Base-by-base conservation (phyloP, 2,329 filamentous ascomycete species). In the Capronia americana region DNA sequence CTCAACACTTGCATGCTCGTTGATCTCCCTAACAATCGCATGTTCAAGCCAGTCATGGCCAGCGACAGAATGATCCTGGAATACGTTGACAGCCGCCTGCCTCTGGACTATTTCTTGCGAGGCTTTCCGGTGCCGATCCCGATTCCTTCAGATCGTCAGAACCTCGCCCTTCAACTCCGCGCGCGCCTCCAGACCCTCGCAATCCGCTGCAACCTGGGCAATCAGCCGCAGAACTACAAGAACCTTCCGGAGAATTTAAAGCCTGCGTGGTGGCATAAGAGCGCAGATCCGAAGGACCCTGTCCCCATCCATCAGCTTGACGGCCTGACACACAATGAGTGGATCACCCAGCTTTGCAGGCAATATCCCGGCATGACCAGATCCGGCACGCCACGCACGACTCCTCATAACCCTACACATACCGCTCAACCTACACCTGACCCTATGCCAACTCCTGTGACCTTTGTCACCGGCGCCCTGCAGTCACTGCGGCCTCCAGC, bases 1-100 rank as follows among this genome's bases (percentile, higher is more conserved):
- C 44, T 69, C 30, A 70, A 70, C 56, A 71, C 67, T 3, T 23
- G 51, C 38, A 71, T 71, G 69, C 50, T 46, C 17, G 65, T 71
- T 5, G 69, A 71, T 32, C 20, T 68, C 17, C 26, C 28, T 5
- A 64, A 58, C 23, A 63, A 63, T 10, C 50, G 67, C 23, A 58
- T 71, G 28, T 63, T 70, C 24, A 66, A 62, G 44, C 69, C 69
- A 1, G 51, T 63, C 24, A 63, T 69, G 23, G 30, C 14, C 50
- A 63, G 61, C 46, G 38, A 54, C 26, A 58, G 41, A 46, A 54
- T 46, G 14, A 38, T 57, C 23, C 14, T 26, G n/a, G 66, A 62
- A 10, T 65, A 57, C 30, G 50, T 65, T 26, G 63, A 68, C 51
- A 66, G 63, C 46, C 30, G 56, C 6, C 60, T 69, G 20, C 61